Base-by-base conservation (phyloP, 805 yeast genomes). In the Wickerhamomyces bovis region DNA sequence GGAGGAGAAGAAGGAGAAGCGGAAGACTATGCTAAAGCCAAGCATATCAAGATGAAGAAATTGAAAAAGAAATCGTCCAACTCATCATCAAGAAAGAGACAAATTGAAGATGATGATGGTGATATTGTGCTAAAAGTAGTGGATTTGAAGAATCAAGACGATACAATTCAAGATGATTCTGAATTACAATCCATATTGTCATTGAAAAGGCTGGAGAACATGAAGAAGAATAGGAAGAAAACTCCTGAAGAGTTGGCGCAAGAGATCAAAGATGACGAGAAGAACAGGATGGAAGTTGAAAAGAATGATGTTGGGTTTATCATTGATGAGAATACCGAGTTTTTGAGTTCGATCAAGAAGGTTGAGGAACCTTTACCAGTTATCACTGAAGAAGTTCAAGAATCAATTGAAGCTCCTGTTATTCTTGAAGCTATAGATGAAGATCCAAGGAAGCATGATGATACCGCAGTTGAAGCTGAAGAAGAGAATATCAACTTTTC, bases 241-340 rank as follows among this genome's bases (percentile, higher is more conserved):
- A 48, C 46, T 12, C 55, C 59, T 33, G 60, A 41, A 45, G 54
- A 57, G 21, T 22, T 59, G 21, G 63, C 58, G 1, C 38, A 25
- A 15, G 57, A 59, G 41, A 55, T 60, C 21, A 47, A 47, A 33
- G 53, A 52, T 21, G 51, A 55, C 12, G 44, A 33, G 43, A 44
- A 49, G 23, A 43, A 43, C 13, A 49, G 35, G 11, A 56, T 51
- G 53, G 50, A 54, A 20, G 26, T 54, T 30, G 56, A 55, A 21
- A 28, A 41, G 3, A 26, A 41, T 16, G 28, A 16, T 7, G 33
- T 16, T 9, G 65, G 62, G 8, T 43, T 63, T 16, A 44, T 56
- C 2, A 50, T 69, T 19, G 67, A 68, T 53, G 75, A 70, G 42
- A 67, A 60, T 18, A 45, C 60, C 2, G 72, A 68, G 41, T 70